Evolutionary conservation across 371 early-diverging fungal genomes (phyloP).

Genomic region (Dinochytrium kinnereticum): DNA sequence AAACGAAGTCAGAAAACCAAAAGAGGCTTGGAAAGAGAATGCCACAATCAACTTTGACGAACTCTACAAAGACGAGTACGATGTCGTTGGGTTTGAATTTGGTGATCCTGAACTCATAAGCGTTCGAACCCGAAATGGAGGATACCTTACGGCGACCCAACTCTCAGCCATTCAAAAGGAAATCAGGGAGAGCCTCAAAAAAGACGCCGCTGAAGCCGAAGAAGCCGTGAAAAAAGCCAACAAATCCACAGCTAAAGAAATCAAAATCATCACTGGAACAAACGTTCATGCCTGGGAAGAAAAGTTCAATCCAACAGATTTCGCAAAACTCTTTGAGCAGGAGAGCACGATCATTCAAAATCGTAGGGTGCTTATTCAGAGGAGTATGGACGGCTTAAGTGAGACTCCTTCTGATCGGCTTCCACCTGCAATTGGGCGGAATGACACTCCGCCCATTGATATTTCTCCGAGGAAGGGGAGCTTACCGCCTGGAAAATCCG

Average conservation of each 20-base stretch:
- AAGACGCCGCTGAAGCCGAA: slow-evolving; percentile 6
- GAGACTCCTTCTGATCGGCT: not conserved
- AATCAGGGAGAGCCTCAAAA: not conserved
- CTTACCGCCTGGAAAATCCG: slow-evolving; percentile 1
- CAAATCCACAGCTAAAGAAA: slow-evolving; percentile 4
- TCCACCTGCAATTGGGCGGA: not conserved
- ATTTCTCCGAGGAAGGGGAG: slow-evolving; percentile 8
- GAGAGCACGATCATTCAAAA: not conserved
- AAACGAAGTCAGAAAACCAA: not conserved
- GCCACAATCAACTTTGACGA: not conserved
- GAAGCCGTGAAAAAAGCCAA: slow-evolving; percentile 26
- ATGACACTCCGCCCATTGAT: slow-evolving; percentile 5
- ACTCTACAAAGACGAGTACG: slow-evolving; percentile 1
- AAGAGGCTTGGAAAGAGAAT: slow-evolving; percentile 8
- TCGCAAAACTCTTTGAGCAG: slow-evolving; percentile 3
- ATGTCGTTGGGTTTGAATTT: slow-evolving; percentile 37
- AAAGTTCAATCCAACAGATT: not conserved
- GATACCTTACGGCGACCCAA: slow-evolving; percentile 7
- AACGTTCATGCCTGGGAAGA: not conserved
- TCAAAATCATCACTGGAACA: not conserved
- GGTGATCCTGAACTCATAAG: slow-evolving; percentile 18
- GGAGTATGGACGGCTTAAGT: not conserved
- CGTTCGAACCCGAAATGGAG: slow-evolving; percentile 15
- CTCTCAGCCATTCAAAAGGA: not conserved
- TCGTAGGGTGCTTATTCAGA: not conserved